Percentiles rank a stretch among this genome's conserved stretches.
phyloP scores from a whole-genome alignment of 2,329 filamentous ascomycete species.

The Polychaeton citri region DNA sequence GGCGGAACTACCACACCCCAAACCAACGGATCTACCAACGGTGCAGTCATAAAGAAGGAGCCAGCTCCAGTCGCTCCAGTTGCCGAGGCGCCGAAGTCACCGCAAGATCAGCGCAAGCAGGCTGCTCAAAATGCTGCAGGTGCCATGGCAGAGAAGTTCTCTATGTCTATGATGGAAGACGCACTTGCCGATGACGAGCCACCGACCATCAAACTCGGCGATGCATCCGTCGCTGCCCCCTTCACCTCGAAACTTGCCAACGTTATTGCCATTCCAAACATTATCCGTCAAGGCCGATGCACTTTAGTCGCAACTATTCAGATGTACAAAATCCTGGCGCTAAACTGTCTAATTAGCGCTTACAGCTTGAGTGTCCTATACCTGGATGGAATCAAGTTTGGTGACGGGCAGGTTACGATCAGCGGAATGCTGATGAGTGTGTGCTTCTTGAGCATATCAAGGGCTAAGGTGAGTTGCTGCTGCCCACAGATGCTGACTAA shows the following conservation, averaged over 20 bases:
- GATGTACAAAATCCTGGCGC: constrained; percentile 96
- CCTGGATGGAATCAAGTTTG: constrained; percentile 97
- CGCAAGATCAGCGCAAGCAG: constrained; percentile 40
- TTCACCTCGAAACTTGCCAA: constrained; percentile 97
- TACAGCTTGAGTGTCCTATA: constrained; percentile 96
- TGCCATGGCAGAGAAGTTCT: constrained; percentile 74
- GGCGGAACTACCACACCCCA: constrained; percentile 31
- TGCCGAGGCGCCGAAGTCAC: constrained; percentile 14
- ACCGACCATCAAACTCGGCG: constrained; percentile 89
- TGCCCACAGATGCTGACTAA: constrained; percentile 1
- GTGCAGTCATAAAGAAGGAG: constrained; percentile 12
- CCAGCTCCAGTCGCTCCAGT: constrained; percentile 9
- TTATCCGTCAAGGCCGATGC: constrained; percentile 93
- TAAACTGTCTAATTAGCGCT: constrained; percentile 95
- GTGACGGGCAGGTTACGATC: constrained; percentile 95
- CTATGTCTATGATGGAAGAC: constrained; percentile 74
- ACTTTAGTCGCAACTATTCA: constrained; percentile 97
- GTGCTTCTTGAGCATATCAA: constrained; percentile 97
- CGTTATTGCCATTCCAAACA: constrained; percentile 93
- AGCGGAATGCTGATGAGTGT: constrained; percentile 99
- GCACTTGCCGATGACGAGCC: constrained; percentile 83
- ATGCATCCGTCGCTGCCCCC: constrained; percentile 90
- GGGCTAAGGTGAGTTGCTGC: constrained; percentile 54
- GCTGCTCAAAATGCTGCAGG: constrained; percentile 58
- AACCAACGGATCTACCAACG: constrained; percentile 30